phyloP scores from a whole-genome alignment of 2,329 filamentous ascomycete genomes.

The Reticulascus tulasneorum region DNA sequence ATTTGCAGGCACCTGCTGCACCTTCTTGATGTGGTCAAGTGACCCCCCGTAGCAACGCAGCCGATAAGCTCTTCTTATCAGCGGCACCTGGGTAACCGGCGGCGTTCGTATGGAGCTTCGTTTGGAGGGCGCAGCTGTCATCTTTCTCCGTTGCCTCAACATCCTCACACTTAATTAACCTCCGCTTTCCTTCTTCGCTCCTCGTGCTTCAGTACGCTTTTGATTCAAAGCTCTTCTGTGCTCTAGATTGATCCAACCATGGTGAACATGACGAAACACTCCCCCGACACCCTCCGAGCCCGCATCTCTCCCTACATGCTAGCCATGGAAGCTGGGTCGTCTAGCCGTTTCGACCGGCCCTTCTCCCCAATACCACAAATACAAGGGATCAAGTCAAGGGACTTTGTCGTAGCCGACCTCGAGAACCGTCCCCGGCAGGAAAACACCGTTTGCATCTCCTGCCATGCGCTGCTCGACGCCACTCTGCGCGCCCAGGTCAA shows the following conservation, averaged over 20 bases:
- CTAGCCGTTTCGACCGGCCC: slow-evolving; percentile 21
- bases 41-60: slow-evolving; percentile 1
- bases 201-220: neutral
- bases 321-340: slow-evolving; percentile 25
- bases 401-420: slow-evolving; percentile 47
- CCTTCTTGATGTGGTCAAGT: slow-evolving; percentile 9
- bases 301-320: slow-evolving; percentile 42
- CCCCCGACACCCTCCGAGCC: slow-evolving; percentile 38
- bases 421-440: slow-evolving; percentile 28
- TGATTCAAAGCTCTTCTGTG: slow-evolving; percentile 5
- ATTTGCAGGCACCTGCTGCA: too few species aligned
- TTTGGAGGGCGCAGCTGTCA: slow-evolving; percentile 2
- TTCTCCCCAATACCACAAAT: slow-evolving; percentile 6
- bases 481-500: slow-evolving; percentile 11
- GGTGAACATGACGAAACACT: slow-evolving; percentile 39
- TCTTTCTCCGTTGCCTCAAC: neutral
- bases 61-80: neutral
- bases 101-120: slow-evolving; percentile 4
- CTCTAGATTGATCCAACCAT: neutral
- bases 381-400: slow-evolving; percentile 24
- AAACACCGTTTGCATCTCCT: slow-evolving; percentile 20
- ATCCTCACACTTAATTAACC: neutral
- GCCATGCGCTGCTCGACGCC: slow-evolving; percentile 13
- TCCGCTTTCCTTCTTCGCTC: too few species aligned
- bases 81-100: neutral